phyloP scores from a whole-genome alignment of 2,329 filamentous ascomycete genomes.

The Eurotiales sp. region DNA sequence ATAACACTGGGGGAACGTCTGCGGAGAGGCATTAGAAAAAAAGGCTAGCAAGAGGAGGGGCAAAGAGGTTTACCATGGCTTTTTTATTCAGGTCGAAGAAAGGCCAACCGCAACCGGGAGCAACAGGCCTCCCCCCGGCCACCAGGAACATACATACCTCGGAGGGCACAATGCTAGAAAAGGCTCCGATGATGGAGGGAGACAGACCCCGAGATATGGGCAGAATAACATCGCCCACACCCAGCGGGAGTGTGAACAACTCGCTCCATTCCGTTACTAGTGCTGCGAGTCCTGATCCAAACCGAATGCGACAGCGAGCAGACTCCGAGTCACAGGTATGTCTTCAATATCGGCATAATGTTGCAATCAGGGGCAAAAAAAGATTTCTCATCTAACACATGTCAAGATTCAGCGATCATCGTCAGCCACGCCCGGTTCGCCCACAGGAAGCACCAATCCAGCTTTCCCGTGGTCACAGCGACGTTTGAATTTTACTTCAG shows the following conservation, averaged over 20 bases:
- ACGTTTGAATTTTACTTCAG: slow-evolving; percentile 77
- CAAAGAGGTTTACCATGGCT: slow-evolving; percentile 56
- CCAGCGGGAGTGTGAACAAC: slow-evolving; percentile 67
- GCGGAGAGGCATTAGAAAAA: background rate
- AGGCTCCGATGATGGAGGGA: slow-evolving; percentile 48
- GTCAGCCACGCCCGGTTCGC: slow-evolving; percentile 52
- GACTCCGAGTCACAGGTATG: slow-evolving; percentile 55
- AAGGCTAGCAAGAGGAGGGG: background rate
- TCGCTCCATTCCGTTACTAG: slow-evolving; percentile 65
- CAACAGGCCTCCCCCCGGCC: slow-evolving; percentile 48
- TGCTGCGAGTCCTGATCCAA: slow-evolving; percentile 63
- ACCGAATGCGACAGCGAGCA: slow-evolving; percentile 53
- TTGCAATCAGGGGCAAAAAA: too few relatives aligned
- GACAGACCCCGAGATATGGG: slow-evolving; percentile 33
- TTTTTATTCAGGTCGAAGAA: slow-evolving; percentile 83
- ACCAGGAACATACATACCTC: slow-evolving; percentile 55
- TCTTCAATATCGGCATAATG: too few relatives aligned
- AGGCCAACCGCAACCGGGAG: slow-evolving; percentile 51
- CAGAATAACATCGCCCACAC: slow-evolving; percentile 58
- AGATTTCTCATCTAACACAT: background rate
- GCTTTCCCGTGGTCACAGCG: slow-evolving; percentile 93
- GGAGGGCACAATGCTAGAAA: slow-evolving; percentile 44
- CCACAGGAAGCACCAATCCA: slow-evolving; percentile 58
- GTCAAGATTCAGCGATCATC: slow-evolving; percentile 36
- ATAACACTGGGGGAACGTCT: background rate